A percentile compares a stretch with the other conserved stretches of the same genome.
phyloP scores from a whole-genome alignment of 192 early-diverging fungal species.

The Podila epicladia region DNA sequence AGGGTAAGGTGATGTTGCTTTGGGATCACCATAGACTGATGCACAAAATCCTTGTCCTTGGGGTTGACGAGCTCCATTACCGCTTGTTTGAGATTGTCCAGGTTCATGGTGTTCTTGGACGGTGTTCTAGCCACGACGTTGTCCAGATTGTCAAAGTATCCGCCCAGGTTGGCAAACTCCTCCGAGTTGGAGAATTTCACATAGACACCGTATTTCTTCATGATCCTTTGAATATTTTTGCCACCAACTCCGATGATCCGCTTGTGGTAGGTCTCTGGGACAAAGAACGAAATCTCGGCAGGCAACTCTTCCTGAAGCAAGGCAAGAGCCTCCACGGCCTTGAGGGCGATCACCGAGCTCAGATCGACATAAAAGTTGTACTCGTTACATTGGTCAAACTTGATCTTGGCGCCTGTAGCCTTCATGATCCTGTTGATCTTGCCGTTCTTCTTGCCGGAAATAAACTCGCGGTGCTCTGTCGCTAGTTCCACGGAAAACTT shows the following conservation, averaged over 20 bases:
- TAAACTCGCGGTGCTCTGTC: constrained; percentile 85
- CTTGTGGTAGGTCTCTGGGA: constrained; percentile 86
- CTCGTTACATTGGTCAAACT: constrained; percentile 73
- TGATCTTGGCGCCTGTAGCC: constrained; percentile 72
- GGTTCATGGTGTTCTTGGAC: constrained; percentile 77
- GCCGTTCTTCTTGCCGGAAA: constrained; percentile 89
- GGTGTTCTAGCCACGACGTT: constrained; percentile 89
- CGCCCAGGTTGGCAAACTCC: constrained; percentile 80
- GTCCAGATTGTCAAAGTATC: constrained; percentile 84
- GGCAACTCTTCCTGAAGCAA: constrained; percentile 85
- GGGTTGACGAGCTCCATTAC: constrained; percentile 64
- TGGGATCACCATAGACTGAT: constrained; percentile 61
- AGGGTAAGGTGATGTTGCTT: constrained; percentile 66
- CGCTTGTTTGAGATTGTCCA: constrained; percentile 72
- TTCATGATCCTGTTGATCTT: constrained; percentile 91
- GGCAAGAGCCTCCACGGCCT: constrained; percentile 73
- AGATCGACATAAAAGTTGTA: constrained; percentile 88
- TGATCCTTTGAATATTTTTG: constrained; percentile 90
- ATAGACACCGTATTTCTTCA: constrained; percentile 90
- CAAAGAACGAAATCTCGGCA: constrained; percentile 85
- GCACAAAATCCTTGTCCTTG: constrained; percentile 63
- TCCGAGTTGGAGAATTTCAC: constrained; percentile 89
- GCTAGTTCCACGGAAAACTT: constrained; percentile 82
- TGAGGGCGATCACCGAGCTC: constrained; percentile 58
- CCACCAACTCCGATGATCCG: constrained; percentile 90